A percentile compares a stretch with the other conserved stretches of the same genome.
Conservation (phyloP, 108 stramenopile genomes). For the Mayamaea pseudoterrestris region DNA sequence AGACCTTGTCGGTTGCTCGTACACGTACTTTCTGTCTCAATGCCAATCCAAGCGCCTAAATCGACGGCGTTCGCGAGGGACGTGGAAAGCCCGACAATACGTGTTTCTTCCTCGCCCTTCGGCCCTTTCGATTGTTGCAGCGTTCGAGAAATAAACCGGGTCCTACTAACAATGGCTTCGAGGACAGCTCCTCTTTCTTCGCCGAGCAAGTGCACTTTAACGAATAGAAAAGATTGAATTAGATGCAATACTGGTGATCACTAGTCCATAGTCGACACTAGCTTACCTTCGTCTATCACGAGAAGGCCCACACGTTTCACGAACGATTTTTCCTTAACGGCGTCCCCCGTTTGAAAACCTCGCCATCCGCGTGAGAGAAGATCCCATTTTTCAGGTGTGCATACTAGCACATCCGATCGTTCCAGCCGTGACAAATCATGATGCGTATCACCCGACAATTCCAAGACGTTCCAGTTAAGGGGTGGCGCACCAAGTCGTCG, state of each 20-base stretch:
- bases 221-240: too few relatives aligned
- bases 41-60: constrained; percentile 96
- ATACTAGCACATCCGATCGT: constrained; percentile 89
- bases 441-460: constrained; percentile 94
- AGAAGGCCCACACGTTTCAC: constrained; percentile 78
- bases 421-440: constrained; percentile 76
- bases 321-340: constrained; percentile 45
- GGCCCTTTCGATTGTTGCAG: constrained; percentile 19
- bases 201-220: constrained; percentile 97
- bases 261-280: too few relatives aligned
- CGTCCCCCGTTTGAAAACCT: constrained; percentile 30
- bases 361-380: constrained; percentile 92
- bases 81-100: constrained; percentile 93
- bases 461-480: constrained; percentile 85
- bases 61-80: constrained; percentile 95
- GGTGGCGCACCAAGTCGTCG: constrained; percentile 59
- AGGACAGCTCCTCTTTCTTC: constrained; percentile 97
- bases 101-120: constrained; percentile 22
- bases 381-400: constrained; percentile 99
- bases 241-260: too few relatives aligned
- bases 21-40: constrained; percentile 40
- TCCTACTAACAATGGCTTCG: constrained; percentile 94
- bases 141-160: constrained; percentile 76
- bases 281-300: constrained; percentile 99
- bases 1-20: constrained; percentile 29